A percentile compares a stretch with the other conserved stretches of the same genome.
Evolutionary conservation across 176 grass and related monocot species (phyloP).

Genomic region (Thalia dealbata): DNA sequence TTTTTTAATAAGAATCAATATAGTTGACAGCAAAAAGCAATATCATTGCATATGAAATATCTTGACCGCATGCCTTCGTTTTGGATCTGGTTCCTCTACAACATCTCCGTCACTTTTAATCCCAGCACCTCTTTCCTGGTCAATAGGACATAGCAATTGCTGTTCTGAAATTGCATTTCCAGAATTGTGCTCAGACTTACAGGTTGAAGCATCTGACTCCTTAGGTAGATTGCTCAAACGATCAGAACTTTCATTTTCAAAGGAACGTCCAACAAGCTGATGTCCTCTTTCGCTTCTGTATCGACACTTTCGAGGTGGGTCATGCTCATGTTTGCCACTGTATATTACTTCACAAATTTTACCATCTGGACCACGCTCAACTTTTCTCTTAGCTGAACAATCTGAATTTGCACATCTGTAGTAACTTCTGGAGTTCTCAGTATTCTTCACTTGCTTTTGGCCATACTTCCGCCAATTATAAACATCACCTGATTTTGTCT

Average conservation of each 20-base stretch:
- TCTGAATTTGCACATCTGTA: slow-evolving; percentile 76
- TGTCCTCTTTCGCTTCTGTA: slow-evolving; percentile 50
- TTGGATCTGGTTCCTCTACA: slow-evolving; percentile 10
- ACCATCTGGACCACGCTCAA: slow-evolving; percentile 66
- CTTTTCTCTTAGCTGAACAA: slow-evolving; percentile 93
- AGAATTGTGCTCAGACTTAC: slow-evolving; percentile 36
- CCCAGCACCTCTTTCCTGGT: slow-evolving; percentile 47
- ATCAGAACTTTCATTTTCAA: slow-evolving; percentile 38
- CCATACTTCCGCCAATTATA: slow-evolving; percentile 99
- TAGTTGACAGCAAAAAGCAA: slow-evolving; percentile 19
- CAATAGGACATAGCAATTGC: slow-evolving; percentile 72
- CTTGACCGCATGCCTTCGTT: slow-evolving; percentile 35
- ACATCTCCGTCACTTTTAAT: slow-evolving; percentile 1
- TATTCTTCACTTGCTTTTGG: slow-evolving; percentile 99
- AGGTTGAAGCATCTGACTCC: slow-evolving; percentile 39
- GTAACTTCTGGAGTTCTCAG: slow-evolving; percentile 87
- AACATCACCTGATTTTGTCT: slow-evolving; percentile 50
- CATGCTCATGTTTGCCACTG: slow-evolving; percentile 75
- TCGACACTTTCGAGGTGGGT: slow-evolving; percentile 65
- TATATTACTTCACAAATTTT: slow-evolving; percentile 70
- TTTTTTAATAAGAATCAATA: too few relatives aligned
- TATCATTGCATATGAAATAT: background rate
- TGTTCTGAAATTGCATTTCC: slow-evolving; percentile 48
- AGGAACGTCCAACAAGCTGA: slow-evolving; percentile 37
- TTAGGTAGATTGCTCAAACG: slow-evolving; percentile 45